A percentile compares a stretch with the other conserved stretches of the same genome.
Conservation (phyloP, 2,329 filamentous ascomycete species). For the Zasmidium angulare region DNA sequence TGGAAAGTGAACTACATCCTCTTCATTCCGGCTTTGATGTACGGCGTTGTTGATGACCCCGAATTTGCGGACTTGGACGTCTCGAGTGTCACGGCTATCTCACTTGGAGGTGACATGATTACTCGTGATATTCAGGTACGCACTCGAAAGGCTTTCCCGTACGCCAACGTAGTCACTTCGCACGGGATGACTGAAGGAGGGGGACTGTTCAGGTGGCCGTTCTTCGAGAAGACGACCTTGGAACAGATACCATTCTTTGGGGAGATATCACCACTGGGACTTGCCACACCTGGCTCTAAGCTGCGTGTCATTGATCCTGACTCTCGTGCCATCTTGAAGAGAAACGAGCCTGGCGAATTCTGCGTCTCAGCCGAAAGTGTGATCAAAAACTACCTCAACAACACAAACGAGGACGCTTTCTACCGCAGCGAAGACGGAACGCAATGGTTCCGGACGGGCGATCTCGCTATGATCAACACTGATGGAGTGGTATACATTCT, state of each 20-base stretch:
- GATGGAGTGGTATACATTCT: constrained; percentile 26
- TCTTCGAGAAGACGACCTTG: constrained; percentile 2
- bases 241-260: constrained; percentile 14
- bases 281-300: constrained; percentile 8
- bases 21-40: constrained; percentile 17
- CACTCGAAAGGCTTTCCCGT: constrained; percentile 12
- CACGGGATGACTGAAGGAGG: constrained; percentile 25
- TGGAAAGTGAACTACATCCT: constrained; percentile 13
- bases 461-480: constrained; percentile 21
- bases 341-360: constrained; percentile 22
- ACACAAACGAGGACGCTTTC: constrained; percentile 18
- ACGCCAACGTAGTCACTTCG: constrained; percentile 6
- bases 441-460: constrained; percentile 29
- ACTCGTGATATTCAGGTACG: constrained; percentile 15
- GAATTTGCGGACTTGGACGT: constrained; percentile 9
- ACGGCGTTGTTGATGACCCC: constrained; percentile 12
- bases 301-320: constrained; percentile 20
- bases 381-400: constrained; percentile 23
- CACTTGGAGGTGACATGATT: constrained; percentile 18
- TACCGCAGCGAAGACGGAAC: constrained; percentile 15
- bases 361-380: constrained; percentile 10
- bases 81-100: constrained; percentile 3
- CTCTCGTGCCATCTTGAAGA: constrained; percentile 1
- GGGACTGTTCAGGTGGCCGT: constrained; percentile 20
- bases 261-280: constrained; percentile 19